These are phyloP conservation scores for Persicaria tinctoria DNA, from an alignment of 148 eudicot genomes.

Conservation along the genomic window DNA sequence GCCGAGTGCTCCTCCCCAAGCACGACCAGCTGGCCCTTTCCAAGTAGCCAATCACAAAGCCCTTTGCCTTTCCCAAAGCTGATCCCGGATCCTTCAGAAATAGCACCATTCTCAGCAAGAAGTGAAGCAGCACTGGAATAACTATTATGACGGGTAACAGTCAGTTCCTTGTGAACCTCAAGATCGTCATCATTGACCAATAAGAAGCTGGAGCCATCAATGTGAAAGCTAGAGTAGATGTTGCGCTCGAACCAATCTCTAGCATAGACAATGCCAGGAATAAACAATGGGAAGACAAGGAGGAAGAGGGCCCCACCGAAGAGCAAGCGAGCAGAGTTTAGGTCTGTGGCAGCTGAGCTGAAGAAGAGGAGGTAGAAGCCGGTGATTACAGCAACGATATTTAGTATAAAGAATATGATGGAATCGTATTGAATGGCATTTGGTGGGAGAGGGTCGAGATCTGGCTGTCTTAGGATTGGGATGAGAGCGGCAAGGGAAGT, in stretches of 20 bases:
- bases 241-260: conserved; percentile 46
- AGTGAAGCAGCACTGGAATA: not conserved
- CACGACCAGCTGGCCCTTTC: conserved; percentile 47
- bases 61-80: conserved; percentile 16
- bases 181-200: conserved; percentile 55
- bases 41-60: conserved; percentile 32
- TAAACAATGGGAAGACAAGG: conserved; percentile 47
- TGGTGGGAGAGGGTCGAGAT: conserved; percentile 35
- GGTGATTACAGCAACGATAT: conserved; percentile 52
- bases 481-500: conserved; percentile 43
- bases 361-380: conserved; percentile 76
- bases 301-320: conserved; percentile 59
- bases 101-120: not conserved
- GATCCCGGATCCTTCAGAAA: not conserved
- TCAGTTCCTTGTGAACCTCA: conserved; percentile 52
- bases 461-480: conserved; percentile 65
- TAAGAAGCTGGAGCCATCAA: conserved; percentile 48
- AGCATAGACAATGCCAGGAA: conserved; percentile 64
- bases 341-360: conserved; percentile 26
- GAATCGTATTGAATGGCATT: conserved; percentile 40
- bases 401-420: conserved; percentile 48
- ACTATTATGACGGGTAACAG: not conserved
- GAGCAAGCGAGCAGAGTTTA: conserved; percentile 31
- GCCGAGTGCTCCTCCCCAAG: conserved; percentile 79
- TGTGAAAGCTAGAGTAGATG: conserved; percentile 34